These are phyloP conservation scores for Solanum paucissectum DNA, from an alignment of 257 asterid species.

Conservation along the genomic window DNA sequence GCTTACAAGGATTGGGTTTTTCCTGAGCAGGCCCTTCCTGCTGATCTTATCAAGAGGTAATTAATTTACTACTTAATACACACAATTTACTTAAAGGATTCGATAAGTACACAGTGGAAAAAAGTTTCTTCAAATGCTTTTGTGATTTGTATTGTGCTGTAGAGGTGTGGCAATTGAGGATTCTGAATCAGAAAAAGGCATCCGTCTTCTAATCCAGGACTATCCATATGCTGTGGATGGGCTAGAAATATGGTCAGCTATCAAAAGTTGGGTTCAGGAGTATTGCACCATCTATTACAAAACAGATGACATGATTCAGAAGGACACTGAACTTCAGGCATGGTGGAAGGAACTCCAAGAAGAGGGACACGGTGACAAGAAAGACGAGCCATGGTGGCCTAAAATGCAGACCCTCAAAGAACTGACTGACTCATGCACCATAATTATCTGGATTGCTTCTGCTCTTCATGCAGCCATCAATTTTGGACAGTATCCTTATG, in stretches of 20 bases:
- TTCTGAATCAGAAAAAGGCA: slow-evolving; percentile 39
- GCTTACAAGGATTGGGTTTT: slow-evolving; percentile 51
- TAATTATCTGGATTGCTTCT: slow-evolving; percentile 67
- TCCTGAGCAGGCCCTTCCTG: slow-evolving; percentile 60
- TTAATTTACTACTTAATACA: neutral
- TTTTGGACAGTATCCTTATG: slow-evolving; percentile 69
- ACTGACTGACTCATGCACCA: slow-evolving; percentile 56
- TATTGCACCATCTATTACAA: slow-evolving; percentile 62
- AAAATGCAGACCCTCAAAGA: slow-evolving; percentile 56
- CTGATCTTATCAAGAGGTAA: slow-evolving; percentile 55
- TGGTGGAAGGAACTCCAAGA: slow-evolving; percentile 85
- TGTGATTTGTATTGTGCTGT: neutral
- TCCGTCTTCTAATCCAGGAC: slow-evolving; percentile 58
- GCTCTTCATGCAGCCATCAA: slow-evolving; percentile 85
- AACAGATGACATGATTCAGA: slow-evolving; percentile 31
- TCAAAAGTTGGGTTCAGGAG: slow-evolving; percentile 61
- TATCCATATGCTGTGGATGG: slow-evolving; percentile 88
- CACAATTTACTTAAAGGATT: neutral
- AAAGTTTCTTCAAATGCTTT: neutral
- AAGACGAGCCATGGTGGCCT: slow-evolving; percentile 71
- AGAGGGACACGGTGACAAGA: slow-evolving; percentile 66
- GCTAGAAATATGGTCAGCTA: slow-evolving; percentile 74
- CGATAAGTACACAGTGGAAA: neutral
- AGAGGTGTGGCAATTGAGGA: slow-evolving; percentile 69
- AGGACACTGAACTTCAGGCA: slow-evolving; percentile 53